Conservation (phyloP, 805 yeast genomes). For the Yamadazyma akitaensis region DNA sequence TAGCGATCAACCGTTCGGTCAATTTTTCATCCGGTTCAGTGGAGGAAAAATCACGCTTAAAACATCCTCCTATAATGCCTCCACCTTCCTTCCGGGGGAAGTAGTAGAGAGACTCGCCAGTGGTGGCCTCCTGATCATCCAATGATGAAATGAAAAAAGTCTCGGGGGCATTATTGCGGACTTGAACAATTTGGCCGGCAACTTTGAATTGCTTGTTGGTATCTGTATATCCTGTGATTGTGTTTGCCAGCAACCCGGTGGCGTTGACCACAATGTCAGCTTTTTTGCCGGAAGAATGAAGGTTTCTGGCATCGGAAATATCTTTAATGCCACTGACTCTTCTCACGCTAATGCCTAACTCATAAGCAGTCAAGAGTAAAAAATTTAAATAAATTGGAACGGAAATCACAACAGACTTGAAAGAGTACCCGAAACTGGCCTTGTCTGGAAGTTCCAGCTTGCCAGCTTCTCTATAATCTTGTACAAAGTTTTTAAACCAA, state of each 20-base stretch:
- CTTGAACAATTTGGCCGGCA: conserved; percentile 58
- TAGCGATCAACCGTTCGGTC: conserved; percentile 43
- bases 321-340: conserved; percentile 37
- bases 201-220: conserved; percentile 43
- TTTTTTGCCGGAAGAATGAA: conserved; percentile 36
- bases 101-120: conserved; percentile 50
- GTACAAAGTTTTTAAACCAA: conserved; percentile 50
- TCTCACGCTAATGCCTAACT: conserved; percentile 46
- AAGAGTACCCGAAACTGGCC: conserved; percentile 43
- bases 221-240: conserved; percentile 47
- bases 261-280: conserved; percentile 56
- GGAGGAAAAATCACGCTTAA: conserved; percentile 16
- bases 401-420: conserved; percentile 55
- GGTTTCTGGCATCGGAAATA: conserved; percentile 48
- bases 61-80: conserved; percentile 59
- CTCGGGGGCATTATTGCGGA: conserved; percentile 38
- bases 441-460: conserved; percentile 39
- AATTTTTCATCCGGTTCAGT: conserved; percentile 38
- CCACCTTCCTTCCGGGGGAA: conserved; percentile 80
- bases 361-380: conserved; percentile 43
- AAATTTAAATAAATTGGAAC: conserved; percentile 55
- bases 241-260: conserved; percentile 50
- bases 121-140: conserved; percentile 15
- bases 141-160: conserved; percentile 31
- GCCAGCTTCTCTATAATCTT: conserved; percentile 34